Evolutionary conservation across 768 basidiomycete species (phyloP).

Genomic region (Amanita muscaria): DNA sequence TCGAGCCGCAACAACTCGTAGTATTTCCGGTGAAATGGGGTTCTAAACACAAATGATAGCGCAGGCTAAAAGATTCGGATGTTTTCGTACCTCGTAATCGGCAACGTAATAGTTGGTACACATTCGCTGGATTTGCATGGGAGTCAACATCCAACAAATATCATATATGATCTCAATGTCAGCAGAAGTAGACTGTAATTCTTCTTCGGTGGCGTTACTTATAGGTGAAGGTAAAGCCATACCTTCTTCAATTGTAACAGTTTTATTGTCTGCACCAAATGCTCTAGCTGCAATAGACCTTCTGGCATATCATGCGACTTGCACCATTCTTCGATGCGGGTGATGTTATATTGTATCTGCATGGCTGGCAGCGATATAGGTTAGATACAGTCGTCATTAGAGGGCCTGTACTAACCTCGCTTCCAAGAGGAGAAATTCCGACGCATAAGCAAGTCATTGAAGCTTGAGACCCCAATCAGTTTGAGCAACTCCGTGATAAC

Average conservation of each 20-base stretch:
- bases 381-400: slow-evolving; percentile 1
- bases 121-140: slow-evolving; percentile 98
- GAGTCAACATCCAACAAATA: slow-evolving; percentile 99
- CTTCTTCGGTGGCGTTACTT: slow-evolving; percentile 10
- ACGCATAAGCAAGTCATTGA: slow-evolving; percentile 97
- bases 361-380: slow-evolving; percentile 52
- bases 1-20: slow-evolving; percentile 91
- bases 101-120: slow-evolving; percentile 98
- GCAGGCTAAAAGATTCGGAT: background rate
- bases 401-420: slow-evolving; percentile 56
- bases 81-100: slow-evolving; percentile 79
- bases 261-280: slow-evolving; percentile 99
- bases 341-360: slow-evolving; percentile 99
- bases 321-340: slow-evolving; percentile 97
- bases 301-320: slow-evolving; percentile 99
- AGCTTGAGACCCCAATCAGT: slow-evolving; percentile 92
- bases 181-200: slow-evolving; percentile 68
- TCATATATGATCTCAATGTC: slow-evolving; percentile 99
- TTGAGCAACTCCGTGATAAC: slow-evolving; percentile 92
- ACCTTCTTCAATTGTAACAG: slow-evolving; percentile 96
- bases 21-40: slow-evolving; percentile 94
- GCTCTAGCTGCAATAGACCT: slow-evolving; percentile 93
- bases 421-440: slow-evolving; percentile 99
- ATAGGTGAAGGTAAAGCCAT: slow-evolving; percentile 9
- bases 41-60: slow-evolving; percentile 40